Evolutionary conservation across 331 rosid species (phyloP).

Genomic region (Acacia concinna): DNA sequence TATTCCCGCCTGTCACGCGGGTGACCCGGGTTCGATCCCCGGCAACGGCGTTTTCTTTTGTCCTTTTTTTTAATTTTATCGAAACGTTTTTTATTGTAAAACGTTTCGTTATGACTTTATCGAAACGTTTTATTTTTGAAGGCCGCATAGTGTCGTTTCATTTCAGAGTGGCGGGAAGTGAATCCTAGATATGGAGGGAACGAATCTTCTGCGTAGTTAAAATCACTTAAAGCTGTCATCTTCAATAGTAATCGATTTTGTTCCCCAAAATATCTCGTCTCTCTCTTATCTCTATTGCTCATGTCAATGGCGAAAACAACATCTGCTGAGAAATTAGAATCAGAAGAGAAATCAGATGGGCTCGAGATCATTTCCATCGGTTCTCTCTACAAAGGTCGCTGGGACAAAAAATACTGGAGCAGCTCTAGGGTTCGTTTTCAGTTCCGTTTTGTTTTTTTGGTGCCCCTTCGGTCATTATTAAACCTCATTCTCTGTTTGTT

Average conservation of each 20-base stretch:
- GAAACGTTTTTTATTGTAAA: too few relatives aligned
- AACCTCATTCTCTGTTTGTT: not conserved
- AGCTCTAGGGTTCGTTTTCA: slow-evolving; percentile 73
- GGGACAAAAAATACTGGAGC: slow-evolving; percentile 97
- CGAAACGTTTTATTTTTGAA: not conserved
- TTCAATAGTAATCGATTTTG: not conserved
- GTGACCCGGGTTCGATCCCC: slow-evolving; percentile 99
- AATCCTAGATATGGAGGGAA: slow-evolving; percentile 1
- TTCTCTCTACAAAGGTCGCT: slow-evolving; percentile 67
- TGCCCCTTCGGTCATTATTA: not conserved
- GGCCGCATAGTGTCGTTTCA: too few relatives aligned
- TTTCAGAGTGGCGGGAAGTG: slow-evolving; percentile 1
- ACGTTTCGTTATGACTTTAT: too few relatives aligned
- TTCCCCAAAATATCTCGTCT: not conserved
- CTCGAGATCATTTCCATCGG: slow-evolving; percentile 81
- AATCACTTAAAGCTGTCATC: not conserved
- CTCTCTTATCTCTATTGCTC: not conserved
- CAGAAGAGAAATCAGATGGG: slow-evolving; percentile 43
- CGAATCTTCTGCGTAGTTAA: not conserved
- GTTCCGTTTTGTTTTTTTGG: not conserved
- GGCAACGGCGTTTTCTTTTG: slow-evolving; percentile 60
- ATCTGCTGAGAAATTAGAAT: slow-evolving; percentile 30
- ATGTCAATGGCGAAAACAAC: slow-evolving; percentile 49
- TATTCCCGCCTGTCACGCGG: slow-evolving; percentile 99
- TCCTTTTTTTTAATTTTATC: not conserved